Percentiles rank a stretch among this genome's conserved stretches.
These are phyloP conservation scores for Fraxinus xanthoxyloides DNA, from an alignment of 305 asterid species.

Conservation along the genomic window DNA sequence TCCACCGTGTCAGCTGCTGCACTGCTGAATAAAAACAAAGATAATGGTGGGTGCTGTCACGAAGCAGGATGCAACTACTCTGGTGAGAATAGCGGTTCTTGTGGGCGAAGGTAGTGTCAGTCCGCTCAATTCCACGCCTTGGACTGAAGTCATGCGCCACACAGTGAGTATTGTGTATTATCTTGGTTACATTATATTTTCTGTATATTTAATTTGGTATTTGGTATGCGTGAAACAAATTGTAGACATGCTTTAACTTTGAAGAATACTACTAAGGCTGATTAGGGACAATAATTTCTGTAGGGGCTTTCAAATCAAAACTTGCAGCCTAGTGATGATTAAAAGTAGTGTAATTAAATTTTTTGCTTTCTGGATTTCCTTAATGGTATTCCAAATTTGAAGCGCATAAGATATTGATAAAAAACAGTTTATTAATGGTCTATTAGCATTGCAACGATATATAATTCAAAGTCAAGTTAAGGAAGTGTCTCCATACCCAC, in stretches of 20 bases:
- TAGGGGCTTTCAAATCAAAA: not conserved
- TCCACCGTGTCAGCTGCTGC: slow-evolving; percentile 16
- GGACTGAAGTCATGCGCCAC: slow-evolving; percentile 82
- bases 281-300: not conserved
- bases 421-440: not conserved
- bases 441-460: not conserved
- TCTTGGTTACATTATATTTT: not conserved
- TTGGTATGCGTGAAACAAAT: not conserved
- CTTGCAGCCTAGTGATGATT: not conserved
- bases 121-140: slow-evolving; percentile 79
- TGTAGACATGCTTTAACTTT: not conserved
- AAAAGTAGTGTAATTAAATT: not conserved
- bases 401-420: not conserved
- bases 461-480: not conserved
- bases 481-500: not conserved
- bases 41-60: slow-evolving; percentile 15
- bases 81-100: slow-evolving; percentile 67
- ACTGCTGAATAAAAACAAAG: slow-evolving; percentile 12
- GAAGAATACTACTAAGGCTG: not conserved
- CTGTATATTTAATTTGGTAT: not conserved
- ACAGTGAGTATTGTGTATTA: slow-evolving; percentile 47
- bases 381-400: not conserved
- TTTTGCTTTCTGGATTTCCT: not conserved
- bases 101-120: slow-evolving; percentile 85
- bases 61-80: slow-evolving; percentile 10